Evolutionary conservation across 2,329 filamentous ascomycete species (phyloP).

Genomic region (Sarocladium brachiariae): DNA sequence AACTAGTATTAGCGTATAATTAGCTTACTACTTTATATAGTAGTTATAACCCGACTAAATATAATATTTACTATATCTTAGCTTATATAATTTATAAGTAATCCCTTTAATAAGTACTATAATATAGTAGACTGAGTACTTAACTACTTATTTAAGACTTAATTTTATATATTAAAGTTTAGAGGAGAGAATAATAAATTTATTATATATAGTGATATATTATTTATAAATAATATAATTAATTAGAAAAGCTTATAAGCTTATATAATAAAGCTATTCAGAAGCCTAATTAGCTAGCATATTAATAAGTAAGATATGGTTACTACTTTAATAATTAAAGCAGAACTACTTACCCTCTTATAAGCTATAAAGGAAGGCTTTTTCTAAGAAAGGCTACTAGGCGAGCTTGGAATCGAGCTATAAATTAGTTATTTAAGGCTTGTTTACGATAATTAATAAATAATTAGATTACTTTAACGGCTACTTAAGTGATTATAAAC

Average conservation of each 20-base stretch:
- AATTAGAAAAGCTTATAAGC: neutral
- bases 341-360: neutral
- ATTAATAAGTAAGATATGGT: conserved; percentile 4
- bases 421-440: neutral
- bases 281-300: neutral
- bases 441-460: neutral
- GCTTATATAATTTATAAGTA: neutral
- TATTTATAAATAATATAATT: neutral
- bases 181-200: neutral
- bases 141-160: neutral
- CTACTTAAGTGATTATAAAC: neutral
- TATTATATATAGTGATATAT: neutral
- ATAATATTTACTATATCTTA: neutral
- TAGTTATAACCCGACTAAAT: neutral
- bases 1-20: neutral
- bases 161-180: neutral
- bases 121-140: neutral
- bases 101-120: neutral
- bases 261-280: neutral
- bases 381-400: neutral
- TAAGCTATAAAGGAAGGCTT: neutral
- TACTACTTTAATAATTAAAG: neutral
- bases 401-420: neutral
- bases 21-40: neutral
- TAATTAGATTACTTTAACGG: neutral